These are phyloP conservation scores for Dendrocalamus latiflorus DNA, from an alignment of 202 grass and related monocot species.

Conservation along the genomic window DNA sequence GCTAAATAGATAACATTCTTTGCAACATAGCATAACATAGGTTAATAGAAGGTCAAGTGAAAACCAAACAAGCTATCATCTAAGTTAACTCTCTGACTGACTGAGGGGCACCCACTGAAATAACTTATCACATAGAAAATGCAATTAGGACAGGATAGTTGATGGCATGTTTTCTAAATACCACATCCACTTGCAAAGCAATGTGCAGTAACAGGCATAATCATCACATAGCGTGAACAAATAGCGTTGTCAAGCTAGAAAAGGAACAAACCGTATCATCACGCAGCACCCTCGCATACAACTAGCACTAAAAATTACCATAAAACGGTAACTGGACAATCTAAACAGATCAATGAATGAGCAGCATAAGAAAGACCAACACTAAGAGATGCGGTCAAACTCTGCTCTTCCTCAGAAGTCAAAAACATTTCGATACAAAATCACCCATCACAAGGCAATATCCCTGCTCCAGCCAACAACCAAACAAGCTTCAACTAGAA, in stretches of 20 bases:
- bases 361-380: not conserved
- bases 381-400: too few species aligned
- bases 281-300: not conserved
- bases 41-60: not conserved
- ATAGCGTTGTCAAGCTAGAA: not conserved
- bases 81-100: too few species aligned
- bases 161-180: not conserved
- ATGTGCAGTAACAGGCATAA: not conserved
- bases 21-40: too few species aligned
- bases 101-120: not conserved
- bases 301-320: too few species aligned
- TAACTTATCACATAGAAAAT: slow-evolving; percentile 3
- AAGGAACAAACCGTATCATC: not conserved
- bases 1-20: too few species aligned
- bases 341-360: not conserved
- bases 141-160: not conserved
- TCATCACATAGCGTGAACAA: not conserved
- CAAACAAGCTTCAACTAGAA: too few species aligned
- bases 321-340: not conserved
- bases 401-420: too few species aligned
- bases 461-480: too few species aligned
- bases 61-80: not conserved
- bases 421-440: too few species aligned
- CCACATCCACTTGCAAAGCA: not conserved
- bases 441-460: too few species aligned